Percentiles rank a stretch among this genome's conserved stretches.
These are phyloP conservation scores for Davidsoniella australis DNA, from an alignment of 2,329 filamentous ascomycete species.

Conservation along the genomic window DNA sequence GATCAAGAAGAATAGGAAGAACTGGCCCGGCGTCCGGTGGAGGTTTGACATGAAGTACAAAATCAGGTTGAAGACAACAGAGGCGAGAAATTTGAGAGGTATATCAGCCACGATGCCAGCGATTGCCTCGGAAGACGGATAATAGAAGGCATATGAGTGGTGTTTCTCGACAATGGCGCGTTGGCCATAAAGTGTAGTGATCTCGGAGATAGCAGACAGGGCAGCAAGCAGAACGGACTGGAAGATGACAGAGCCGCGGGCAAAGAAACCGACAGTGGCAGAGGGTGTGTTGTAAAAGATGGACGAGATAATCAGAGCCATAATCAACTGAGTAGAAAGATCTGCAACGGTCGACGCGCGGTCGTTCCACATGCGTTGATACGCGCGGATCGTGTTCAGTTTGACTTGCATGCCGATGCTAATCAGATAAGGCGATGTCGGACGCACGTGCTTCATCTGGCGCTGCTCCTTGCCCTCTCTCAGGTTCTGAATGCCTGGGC, in stretches of 20 bases:
- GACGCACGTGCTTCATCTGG: conserved; percentile 36
- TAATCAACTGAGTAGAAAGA: conserved; percentile 31
- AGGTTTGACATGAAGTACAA: conserved; percentile 40
- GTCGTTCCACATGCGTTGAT: conserved; percentile 36
- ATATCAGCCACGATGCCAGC: conserved; percentile 38
- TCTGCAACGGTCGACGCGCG: conserved; percentile 29
- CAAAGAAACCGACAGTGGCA: conserved; percentile 33
- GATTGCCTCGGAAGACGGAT: conserved; percentile 34
- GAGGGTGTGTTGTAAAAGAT: conserved; percentile 38
- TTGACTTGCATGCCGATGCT: conserved; percentile 35
- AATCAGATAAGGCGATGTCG: conserved; percentile 40
- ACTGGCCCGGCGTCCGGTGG: conserved; percentile 42
- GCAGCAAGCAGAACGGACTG: conserved; percentile 43
- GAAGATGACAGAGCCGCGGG: conserved; percentile 40
- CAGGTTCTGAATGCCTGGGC: conserved; percentile 23
- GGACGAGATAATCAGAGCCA: conserved; percentile 44
- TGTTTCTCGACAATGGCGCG: conserved; percentile 33
- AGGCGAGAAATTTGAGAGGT: conserved; percentile 37
- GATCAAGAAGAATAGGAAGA: conserved; percentile 63
- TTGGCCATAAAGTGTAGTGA: conserved; percentile 27
- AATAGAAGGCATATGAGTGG: conserved; percentile 32
- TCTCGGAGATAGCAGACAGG: conserved; percentile 38
- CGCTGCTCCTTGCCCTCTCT: conserved; percentile 30
- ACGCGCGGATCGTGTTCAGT: conserved; percentile 33
- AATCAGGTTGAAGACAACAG: conserved; percentile 34